A percentile compares a stretch with the other conserved stretches of the same genome.
phyloP scores from a whole-genome alignment of 139 green algal species.

The Diplosphaera chodatii region DNA sequence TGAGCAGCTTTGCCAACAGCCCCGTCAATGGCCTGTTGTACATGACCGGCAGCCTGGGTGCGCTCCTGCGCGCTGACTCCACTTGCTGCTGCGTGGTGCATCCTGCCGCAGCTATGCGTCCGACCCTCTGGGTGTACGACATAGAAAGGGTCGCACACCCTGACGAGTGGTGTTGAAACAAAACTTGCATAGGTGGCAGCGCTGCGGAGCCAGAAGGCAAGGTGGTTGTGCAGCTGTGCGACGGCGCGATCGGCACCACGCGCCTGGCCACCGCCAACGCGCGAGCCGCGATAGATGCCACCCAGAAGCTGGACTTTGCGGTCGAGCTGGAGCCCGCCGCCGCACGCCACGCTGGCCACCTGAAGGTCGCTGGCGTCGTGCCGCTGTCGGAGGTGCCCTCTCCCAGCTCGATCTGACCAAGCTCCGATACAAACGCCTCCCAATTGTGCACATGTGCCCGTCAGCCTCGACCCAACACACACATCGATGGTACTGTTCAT shows the following conservation, averaged over 20 bases:
- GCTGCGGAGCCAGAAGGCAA: slow-evolving; percentile 34
- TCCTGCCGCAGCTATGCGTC: too few species aligned
- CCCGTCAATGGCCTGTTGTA: slow-evolving; percentile 78
- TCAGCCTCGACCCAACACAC: too few species aligned
- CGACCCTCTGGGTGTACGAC: too few species aligned
- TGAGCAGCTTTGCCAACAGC: slow-evolving; percentile 10
- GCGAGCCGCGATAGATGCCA: slow-evolving; percentile 29
- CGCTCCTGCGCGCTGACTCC: too few species aligned
- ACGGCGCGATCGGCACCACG: slow-evolving; percentile 61
- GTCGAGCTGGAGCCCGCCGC: slow-evolving; percentile 3
- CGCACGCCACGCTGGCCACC: slow-evolving; percentile 22
- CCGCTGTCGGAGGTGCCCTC: slow-evolving; percentile 25
- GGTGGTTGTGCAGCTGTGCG: slow-evolving; percentile 57
- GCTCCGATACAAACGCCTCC: too few species aligned
- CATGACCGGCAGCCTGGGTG: slow-evolving; percentile 54
- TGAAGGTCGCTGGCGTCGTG: slow-evolving; percentile 40
- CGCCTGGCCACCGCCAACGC: slow-evolving; percentile 51
- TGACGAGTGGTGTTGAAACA: too few species aligned
- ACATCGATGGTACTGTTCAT: too few species aligned
- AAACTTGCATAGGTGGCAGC: slow-evolving; percentile 5
- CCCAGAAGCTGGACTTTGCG: slow-evolving; percentile 37
- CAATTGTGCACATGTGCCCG: too few species aligned
- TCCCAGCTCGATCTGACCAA: too few species aligned
- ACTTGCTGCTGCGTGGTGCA: not conserved
- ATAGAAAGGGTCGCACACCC: too few species aligned